Evolutionary conservation across 139 green algal species (phyloP).

Genomic region (Closterium sp.): DNA sequence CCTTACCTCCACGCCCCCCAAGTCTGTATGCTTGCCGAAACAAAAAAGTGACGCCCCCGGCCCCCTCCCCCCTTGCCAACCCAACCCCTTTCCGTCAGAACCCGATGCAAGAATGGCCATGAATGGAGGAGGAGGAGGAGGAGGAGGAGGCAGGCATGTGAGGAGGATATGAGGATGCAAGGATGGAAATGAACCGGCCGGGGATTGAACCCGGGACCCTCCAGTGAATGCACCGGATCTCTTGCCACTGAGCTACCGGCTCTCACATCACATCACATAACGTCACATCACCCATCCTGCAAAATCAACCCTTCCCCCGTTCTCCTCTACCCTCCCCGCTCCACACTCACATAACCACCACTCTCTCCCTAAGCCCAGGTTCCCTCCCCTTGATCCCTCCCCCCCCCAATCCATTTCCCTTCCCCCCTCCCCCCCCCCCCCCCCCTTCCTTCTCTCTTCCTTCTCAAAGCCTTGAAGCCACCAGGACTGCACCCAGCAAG

Average conservation of each 20-base stretch:
- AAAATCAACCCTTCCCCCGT: not conserved
- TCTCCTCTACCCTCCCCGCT: not conserved
- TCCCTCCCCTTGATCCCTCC: not conserved
- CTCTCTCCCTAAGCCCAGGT: not conserved
- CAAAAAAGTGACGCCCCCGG: too few relatives aligned
- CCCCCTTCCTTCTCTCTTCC: too few relatives aligned
- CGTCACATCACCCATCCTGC: not conserved
- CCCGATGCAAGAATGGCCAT: not conserved
- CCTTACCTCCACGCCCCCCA: too few relatives aligned
- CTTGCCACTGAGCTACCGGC: conserved; percentile 1
- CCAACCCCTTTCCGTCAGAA: not conserved
- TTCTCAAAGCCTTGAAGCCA: too few relatives aligned
- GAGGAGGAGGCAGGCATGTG: not conserved
- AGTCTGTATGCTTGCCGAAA: too few relatives aligned
- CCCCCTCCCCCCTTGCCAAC: not conserved
- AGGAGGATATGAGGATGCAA: not conserved
- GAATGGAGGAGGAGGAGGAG: too few relatives aligned
- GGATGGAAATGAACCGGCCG: not conserved
- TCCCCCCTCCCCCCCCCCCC: too few relatives aligned
- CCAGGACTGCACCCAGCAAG: too few relatives aligned
- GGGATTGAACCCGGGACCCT: not conserved
- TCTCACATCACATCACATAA: not conserved
- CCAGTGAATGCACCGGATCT: not conserved
- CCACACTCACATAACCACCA: not conserved
- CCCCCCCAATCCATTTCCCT: too few relatives aligned